A percentile compares a stretch with the other conserved stretches of the same genome.
These are phyloP conservation scores for Penicillium concentricum DNA, from an alignment of 2,329 filamentous ascomycete genomes.

Conservation along the genomic window DNA sequence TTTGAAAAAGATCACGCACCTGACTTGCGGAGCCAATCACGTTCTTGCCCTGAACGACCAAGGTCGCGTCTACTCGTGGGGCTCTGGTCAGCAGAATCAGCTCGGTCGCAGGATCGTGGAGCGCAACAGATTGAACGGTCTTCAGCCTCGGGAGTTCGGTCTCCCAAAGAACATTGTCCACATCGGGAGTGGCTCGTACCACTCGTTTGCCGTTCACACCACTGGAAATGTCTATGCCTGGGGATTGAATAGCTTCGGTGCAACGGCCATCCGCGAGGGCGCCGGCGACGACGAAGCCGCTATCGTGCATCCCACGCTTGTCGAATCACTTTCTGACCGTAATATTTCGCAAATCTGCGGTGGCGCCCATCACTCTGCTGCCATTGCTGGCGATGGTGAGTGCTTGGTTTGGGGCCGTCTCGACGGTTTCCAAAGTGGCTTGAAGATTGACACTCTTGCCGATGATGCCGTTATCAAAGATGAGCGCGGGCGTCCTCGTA, in stretches of 20 bases:
- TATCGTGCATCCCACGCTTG: slow-evolving; percentile 67
- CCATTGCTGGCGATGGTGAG: slow-evolving; percentile 53
- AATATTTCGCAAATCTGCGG: slow-evolving; percentile 69
- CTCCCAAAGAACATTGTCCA: slow-evolving; percentile 59
- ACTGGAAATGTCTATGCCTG: slow-evolving; percentile 72
- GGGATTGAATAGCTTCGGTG: slow-evolving; percentile 84
- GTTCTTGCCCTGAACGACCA: slow-evolving; percentile 58
- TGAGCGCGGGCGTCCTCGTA: slow-evolving; percentile 64
- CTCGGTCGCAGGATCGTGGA: slow-evolving; percentile 64
- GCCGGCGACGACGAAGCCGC: slow-evolving; percentile 69
- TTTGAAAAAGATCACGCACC: slow-evolving; percentile 55
- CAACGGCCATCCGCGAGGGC: slow-evolving; percentile 66
- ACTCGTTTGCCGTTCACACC: slow-evolving; percentile 73
- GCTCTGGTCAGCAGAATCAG: slow-evolving; percentile 66
- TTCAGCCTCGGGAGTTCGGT: slow-evolving; percentile 58
- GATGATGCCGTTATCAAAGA: slow-evolving; percentile 64
- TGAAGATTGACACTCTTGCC: slow-evolving; percentile 56
- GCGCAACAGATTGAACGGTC: slow-evolving; percentile 55
- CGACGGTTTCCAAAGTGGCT: slow-evolving; percentile 60
- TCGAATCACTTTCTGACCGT: slow-evolving; percentile 63
- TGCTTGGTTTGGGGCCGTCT: slow-evolving; percentile 61
- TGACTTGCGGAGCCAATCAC: slow-evolving; percentile 59
- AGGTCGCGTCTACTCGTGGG: slow-evolving; percentile 63
- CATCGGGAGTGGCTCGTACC: slow-evolving; percentile 72
- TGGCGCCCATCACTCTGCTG: slow-evolving; percentile 72